Percentiles rank a stretch among this genome's conserved stretches.
Conservation (phyloP, 2,329 filamentous ascomycete species). For the Aspergillus cejpii region DNA sequence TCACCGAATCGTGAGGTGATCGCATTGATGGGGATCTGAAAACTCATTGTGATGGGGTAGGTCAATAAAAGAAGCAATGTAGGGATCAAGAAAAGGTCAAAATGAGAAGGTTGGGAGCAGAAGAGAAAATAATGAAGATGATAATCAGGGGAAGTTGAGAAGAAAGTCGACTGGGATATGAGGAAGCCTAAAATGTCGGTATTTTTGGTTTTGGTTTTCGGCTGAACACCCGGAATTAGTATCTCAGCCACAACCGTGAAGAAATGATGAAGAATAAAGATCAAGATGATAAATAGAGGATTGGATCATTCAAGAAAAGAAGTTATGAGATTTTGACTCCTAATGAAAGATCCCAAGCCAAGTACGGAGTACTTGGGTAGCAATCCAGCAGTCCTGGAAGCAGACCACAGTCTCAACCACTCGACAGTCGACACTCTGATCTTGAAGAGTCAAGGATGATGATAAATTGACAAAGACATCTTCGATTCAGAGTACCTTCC, state of each 20-base stretch:
- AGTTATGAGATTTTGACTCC: too few relatives aligned
- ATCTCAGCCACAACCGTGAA: too few relatives aligned
- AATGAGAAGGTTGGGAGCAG: not conserved
- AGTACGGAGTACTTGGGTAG: conserved; percentile 1
- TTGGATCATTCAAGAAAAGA: too few relatives aligned
- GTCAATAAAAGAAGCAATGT: not conserved
- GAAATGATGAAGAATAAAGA: too few relatives aligned
- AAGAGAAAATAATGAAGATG: not conserved
- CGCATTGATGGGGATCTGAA: conserved; percentile 87
- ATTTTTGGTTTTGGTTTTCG: not conserved
- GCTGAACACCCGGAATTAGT: too few relatives aligned
- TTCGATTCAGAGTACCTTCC: not conserved
- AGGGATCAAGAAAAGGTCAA: not conserved
- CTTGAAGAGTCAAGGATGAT: too few relatives aligned
- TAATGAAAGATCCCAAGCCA: not conserved
- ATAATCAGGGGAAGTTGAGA: not conserved
- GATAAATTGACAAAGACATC: too few relatives aligned
- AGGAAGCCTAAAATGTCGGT: conserved; percentile 4
- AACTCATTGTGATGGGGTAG: conserved; percentile 55
- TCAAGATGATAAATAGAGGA: too few relatives aligned
- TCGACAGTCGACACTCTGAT: not conserved
- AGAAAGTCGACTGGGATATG: not conserved
- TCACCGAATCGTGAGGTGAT: conserved; percentile 89
- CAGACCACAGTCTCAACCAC: not conserved
- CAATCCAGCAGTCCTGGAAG: conserved; percentile 3